Percentiles rank a stretch among this genome's conserved stretches.
phyloP scores from a whole-genome alignment of 176 grass and related monocot genomes.

The Cenchrus americanus region DNA sequence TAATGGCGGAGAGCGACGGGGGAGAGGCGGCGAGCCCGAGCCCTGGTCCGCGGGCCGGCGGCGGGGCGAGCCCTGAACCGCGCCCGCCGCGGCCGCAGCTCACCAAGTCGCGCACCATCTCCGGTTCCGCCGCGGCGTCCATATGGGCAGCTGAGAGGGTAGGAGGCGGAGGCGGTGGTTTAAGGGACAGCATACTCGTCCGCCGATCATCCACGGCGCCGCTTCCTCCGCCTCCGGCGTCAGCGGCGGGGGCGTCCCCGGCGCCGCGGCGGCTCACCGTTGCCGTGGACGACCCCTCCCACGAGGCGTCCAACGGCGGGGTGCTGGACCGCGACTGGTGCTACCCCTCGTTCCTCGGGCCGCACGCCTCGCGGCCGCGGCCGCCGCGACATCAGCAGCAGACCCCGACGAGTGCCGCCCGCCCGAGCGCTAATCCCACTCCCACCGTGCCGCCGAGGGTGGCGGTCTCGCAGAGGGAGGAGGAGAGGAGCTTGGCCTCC shows the following conservation, averaged over 20 bases:
- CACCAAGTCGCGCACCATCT: constrained; percentile 53
- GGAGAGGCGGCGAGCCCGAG: constrained; percentile 38
- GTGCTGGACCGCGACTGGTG: constrained; percentile 83
- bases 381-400: constrained; percentile 44
- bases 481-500: constrained; percentile 50
- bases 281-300: constrained; percentile 63
- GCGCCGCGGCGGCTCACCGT: constrained; percentile 61
- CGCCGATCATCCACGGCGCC: constrained; percentile 50
- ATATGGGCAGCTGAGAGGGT: constrained; percentile 21
- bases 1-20: constrained; percentile 64
- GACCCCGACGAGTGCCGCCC: constrained; percentile 28
- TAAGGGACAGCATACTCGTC: constrained; percentile 35
- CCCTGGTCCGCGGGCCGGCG: not conserved
- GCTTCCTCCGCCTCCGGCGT: constrained; percentile 19
- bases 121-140: constrained; percentile 32
- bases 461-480: constrained; percentile 49
- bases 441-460: constrained; percentile 25
- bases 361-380: constrained; percentile 57
- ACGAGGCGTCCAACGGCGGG: constrained; percentile 51
- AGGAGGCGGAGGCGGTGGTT: not conserved
- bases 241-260: not conserved
- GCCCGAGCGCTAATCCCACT: constrained; percentile 38
- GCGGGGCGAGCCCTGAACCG: constrained; percentile 28
- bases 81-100: constrained; percentile 49
- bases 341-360: constrained; percentile 84